A percentile compares a stretch with the other conserved stretches of the same genome.
phyloP scores from a whole-genome alignment of 352 stramenopile species.

The Elongisporangium anandrum region DNA sequence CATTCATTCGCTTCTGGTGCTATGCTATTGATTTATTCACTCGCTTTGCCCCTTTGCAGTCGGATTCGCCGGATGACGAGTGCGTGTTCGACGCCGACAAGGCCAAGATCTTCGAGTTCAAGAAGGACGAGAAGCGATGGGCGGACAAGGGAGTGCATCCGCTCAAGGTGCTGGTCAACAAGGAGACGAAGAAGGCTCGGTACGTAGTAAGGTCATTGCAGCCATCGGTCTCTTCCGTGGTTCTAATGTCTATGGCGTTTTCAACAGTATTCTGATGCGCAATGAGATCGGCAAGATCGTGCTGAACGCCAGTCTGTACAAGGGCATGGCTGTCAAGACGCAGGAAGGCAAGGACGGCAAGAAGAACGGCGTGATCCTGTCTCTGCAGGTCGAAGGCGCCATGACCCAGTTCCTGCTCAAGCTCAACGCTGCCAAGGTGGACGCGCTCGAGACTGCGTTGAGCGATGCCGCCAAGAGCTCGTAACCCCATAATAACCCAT shows the following conservation, averaged over 20 bases:
- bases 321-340: conserved; percentile 55
- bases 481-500: conserved; percentile 7
- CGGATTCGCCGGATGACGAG: conserved; percentile 64
- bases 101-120: conserved; percentile 82
- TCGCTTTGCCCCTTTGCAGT: conserved; percentile 18
- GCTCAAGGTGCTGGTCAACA: conserved; percentile 76
- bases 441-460: conserved; percentile 37
- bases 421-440: conserved; percentile 59
- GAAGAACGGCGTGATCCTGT: conserved; percentile 62
- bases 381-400: conserved; percentile 51
- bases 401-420: conserved; percentile 76
- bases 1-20: no score
- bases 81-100: conserved; percentile 73
- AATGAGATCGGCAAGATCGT: conserved; percentile 88
- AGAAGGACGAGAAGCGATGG: conserved; percentile 86
- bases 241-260: conserved; percentile 4
- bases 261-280: conserved; percentile 61
- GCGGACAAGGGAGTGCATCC: conserved; percentile 81
- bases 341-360: conserved; percentile 70
- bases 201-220: conserved; percentile 9
- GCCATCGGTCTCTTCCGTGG: neutral
- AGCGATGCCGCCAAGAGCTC: conserved; percentile 10
- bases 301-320: conserved; percentile 79
- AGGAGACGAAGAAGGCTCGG: conserved; percentile 59
- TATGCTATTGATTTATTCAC: conserved; percentile 3